Base-by-base conservation (phyloP, 352 stramenopile species). In the Aphanomyces cochlioides region DNA sequence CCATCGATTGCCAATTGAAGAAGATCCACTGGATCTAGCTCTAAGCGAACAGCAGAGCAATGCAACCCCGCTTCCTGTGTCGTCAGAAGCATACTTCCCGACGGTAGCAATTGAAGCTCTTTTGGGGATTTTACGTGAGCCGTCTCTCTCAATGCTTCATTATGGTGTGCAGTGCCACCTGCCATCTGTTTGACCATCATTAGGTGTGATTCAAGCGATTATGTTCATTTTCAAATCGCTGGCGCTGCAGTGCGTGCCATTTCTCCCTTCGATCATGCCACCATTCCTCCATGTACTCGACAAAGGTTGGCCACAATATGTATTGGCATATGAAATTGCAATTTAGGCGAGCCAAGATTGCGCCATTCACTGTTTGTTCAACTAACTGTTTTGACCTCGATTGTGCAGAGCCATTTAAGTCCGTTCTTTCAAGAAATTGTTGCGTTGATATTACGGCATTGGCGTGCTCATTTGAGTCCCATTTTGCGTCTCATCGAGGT, bases 211-310 rank as follows among this genome's bases (percentile, higher is more conserved):
- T 67, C 97, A 99, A 68, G 96, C 97, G 19, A 94, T 99, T 37
- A 99, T 98, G 86, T 98, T 98, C 65, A 99, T 99, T 67, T 99
- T 99, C 84, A 97, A 98, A 73, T 95, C 88, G 53, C 79, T 99
- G 1, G 97, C 93, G 3, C 82, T 95, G 1, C 89, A 96, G 67
- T 99, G 94, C 70, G 94, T 99, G 47, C 91, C 89, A 5, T 99
- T 99, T 73, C 83, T 99, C 21, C 92, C 96, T 67, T 92, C 96
- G 43, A 98, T 99, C 73, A 83, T 99, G 15, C 97, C 97, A 15
- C 96, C 98, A 38, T 98, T 99, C 47, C 73, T 99, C 53, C 76
- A 88, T 21, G 96, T 98, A n/a, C 80, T 99, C 47, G 81, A 85
- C 10, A 84, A 81, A 47, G 60, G 64, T 71, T 40, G 36, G 37